These are phyloP conservation scores for Fusarium nisikadoi DNA, from an alignment of 2,329 filamentous ascomycete species.

Conservation along the genomic window DNA sequence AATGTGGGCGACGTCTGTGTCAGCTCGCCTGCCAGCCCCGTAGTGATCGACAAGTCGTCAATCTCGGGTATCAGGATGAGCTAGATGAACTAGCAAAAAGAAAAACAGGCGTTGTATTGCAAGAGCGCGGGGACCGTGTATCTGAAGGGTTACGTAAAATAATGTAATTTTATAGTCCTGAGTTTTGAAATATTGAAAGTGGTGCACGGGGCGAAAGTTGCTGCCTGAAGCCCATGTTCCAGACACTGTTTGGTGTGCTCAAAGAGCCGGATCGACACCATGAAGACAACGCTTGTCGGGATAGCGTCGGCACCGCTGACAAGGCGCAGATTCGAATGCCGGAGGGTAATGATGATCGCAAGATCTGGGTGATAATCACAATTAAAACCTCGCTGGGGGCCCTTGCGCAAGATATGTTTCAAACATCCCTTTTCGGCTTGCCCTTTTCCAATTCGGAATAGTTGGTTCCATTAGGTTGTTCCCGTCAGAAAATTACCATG, in stretches of 20 bases:
- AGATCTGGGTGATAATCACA: slow-evolving; percentile 40
- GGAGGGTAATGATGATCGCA: slow-evolving; percentile 28
- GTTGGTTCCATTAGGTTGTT: slow-evolving; percentile 24
- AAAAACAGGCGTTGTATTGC: slow-evolving; percentile 17
- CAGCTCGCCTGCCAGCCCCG: slow-evolving; percentile 33
- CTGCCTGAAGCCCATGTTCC: background rate
- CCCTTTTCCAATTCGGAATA: slow-evolving; percentile 33
- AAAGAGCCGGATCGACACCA: slow-evolving; percentile 33
- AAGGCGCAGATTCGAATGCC: slow-evolving; percentile 29
- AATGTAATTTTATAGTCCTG: background rate
- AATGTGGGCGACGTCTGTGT: slow-evolving; percentile 26
- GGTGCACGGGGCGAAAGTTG: background rate
- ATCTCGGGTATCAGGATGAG: slow-evolving; percentile 45
- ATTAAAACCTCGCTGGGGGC: slow-evolving; percentile 35
- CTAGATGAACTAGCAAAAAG: slow-evolving; percentile 24
- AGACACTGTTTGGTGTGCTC: background rate
- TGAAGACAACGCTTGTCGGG: slow-evolving; percentile 17
- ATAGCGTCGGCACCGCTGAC: slow-evolving; percentile 36
- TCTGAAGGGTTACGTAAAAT: slow-evolving; percentile 19
- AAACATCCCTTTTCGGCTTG: slow-evolving; percentile 37
- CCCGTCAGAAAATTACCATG: slow-evolving; percentile 7
- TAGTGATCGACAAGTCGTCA: slow-evolving; percentile 45
- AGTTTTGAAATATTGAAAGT: background rate
- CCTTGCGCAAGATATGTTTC: slow-evolving; percentile 40
- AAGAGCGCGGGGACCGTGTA: background rate